phyloP scores from a whole-genome alignment of 148 eudicot species.

The Rhododendron griersonianum region DNA sequence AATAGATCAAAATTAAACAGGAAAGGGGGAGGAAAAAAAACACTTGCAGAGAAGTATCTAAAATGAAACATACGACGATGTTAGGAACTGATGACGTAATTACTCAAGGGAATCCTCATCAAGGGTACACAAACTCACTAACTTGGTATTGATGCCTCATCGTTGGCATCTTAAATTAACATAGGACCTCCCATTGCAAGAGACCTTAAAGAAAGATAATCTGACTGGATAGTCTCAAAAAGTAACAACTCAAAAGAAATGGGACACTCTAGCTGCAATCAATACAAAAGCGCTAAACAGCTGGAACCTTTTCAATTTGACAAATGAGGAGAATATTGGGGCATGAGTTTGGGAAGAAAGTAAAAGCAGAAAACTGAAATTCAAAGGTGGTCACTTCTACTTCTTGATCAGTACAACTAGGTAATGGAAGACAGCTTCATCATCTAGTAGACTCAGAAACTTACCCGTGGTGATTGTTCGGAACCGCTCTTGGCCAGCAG shows the following conservation, averaged over 20 bases:
- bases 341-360: not conserved
- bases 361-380: not conserved
- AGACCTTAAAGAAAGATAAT: not conserved
- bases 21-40: not conserved
- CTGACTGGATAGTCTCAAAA: not conserved
- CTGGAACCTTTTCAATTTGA: not conserved
- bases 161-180: not conserved
- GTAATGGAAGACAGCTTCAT: slow-evolving; percentile 1
- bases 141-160: not conserved
- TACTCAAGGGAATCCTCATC: not conserved
- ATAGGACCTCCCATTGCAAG: not conserved
- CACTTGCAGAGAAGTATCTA: not conserved
- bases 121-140: not conserved
- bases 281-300: not conserved
- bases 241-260: not conserved
- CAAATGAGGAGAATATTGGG: not conserved
- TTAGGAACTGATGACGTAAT: not conserved
- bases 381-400: not conserved
- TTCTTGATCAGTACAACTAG: not conserved
- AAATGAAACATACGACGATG: not conserved
- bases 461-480: slow-evolving; percentile 81
- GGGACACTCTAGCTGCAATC: not conserved
- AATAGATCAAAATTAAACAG: slow-evolving; percentile 12
- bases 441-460: not conserved
- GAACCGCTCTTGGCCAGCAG: slow-evolving; percentile 90